Percentiles rank a stretch among this genome's conserved stretches.
These are phyloP conservation scores for Auricularia sp. DNA, from an alignment of 768 basidiomycete genomes.

Conservation along the genomic window DNA sequence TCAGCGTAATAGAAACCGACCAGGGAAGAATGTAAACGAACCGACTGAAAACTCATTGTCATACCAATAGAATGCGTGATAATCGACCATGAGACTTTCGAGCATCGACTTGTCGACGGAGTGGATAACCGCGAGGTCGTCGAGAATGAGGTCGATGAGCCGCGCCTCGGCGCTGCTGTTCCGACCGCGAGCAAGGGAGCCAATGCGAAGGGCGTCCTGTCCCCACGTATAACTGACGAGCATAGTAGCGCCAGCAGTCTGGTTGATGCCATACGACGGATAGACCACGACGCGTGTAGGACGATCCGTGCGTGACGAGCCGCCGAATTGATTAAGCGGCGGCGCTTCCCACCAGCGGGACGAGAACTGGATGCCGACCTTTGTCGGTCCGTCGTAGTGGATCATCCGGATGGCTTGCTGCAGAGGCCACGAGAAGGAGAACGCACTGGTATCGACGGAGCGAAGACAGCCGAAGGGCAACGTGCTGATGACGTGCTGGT, in stretches of 20 bases:
- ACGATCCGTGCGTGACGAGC: conserved; percentile 24
- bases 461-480: conserved; percentile 29
- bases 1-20: conserved; percentile 2
- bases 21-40: background rate
- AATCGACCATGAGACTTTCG: conserved; percentile 14
- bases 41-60: conserved; percentile 14
- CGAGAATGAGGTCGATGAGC: conserved; percentile 19
- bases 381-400: conserved; percentile 27
- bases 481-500: conserved; percentile 33
- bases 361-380: conserved; percentile 35
- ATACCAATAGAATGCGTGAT: conserved; percentile 18
- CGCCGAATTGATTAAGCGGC: conserved; percentile 18
- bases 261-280: conserved; percentile 25
- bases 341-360: conserved; percentile 32
- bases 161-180: conserved; percentile 13
- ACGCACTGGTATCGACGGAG: conserved; percentile 19
- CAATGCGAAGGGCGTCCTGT: conserved; percentile 6
- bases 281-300: conserved; percentile 26
- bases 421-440: conserved; percentile 11
- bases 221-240: conserved; percentile 19
- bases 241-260: conserved; percentile 5
- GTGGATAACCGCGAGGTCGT: conserved; percentile 23
- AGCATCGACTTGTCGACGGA: conserved; percentile 12
- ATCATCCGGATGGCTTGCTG: conserved; percentile 28
- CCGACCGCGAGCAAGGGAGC: conserved; percentile 16